Conservation (phyloP, 345 rosid genomes). For the Heritiera fomes region DNA sequence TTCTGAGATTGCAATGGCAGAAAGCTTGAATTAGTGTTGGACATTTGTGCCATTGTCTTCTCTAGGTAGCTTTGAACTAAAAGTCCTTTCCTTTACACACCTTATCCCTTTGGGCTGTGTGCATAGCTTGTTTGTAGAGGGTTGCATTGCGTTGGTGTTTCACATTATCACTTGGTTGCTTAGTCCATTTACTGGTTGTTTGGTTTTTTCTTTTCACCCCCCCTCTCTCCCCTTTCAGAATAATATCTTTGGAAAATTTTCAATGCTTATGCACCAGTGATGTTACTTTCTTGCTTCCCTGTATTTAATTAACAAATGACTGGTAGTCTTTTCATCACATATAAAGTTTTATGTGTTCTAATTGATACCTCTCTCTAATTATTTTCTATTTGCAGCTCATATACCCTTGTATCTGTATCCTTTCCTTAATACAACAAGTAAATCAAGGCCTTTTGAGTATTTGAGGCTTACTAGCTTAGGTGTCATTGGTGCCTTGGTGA, state of each 20-base stretch:
- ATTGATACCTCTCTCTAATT: not conserved
- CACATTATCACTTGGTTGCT: not conserved
- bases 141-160: not conserved
- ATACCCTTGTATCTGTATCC: constrained; percentile 92
- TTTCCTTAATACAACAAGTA: constrained; percentile 92
- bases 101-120: not conserved
- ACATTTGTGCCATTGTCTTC: not conserved
- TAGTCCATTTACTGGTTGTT: not conserved
- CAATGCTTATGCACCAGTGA: not conserved
- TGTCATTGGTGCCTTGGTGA: constrained; percentile 97
- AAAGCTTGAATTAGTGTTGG: not conserved
- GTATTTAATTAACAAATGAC: not conserved
- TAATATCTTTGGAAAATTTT: not conserved
- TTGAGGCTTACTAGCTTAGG: constrained; percentile 96
- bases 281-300: constrained; percentile 1
- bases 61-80: not conserved
- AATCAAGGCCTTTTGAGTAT: constrained; percentile 96
- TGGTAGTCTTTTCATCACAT: not conserved
- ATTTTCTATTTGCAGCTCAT: constrained; percentile 66
- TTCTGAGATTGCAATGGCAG: constrained; percentile 1
- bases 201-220: not conserved
- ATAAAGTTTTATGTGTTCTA: constrained; percentile 6
- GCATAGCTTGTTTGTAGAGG: not conserved
- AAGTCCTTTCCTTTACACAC: not conserved
- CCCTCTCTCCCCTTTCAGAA: not conserved